Base-by-base conservation (phyloP, 148 eudicot genomes). In the Camellia granthamiana region DNA sequence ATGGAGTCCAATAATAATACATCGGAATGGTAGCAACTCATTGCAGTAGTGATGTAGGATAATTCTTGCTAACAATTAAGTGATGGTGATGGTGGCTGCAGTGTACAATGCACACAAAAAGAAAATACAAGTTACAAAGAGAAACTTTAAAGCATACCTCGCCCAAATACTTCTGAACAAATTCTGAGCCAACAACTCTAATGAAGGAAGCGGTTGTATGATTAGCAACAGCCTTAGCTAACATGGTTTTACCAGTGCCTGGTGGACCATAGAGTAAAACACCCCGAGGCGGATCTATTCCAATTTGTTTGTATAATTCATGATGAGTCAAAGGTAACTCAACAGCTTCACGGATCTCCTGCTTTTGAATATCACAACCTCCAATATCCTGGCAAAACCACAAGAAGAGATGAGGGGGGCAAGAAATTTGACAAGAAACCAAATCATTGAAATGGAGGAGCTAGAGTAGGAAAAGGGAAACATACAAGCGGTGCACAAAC, bases 331-430 rank as follows among this genome's bases (percentile, higher is more conserved):
- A 87, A 77, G 98, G 97, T 19, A 94, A 81, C 88, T 94, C 98
- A 72, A 94, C 98, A 88, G 98, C 98, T 87, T 94, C 98, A 72
- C 95, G 93, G 30, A 94, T 94, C 83, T 94, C 98, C 79, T 94
- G 98, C 92, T 94, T 94, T 68, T 94, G 98, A 73, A 94, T 92
- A 72, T 94, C 98, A 78, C 97, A 94, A 19, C 98, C 98, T 83
- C 98, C 98, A 84, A 94, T 94, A 82, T 94, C 98, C 98, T 94
- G 78, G 78, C 23, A 79, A 70, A 56, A 70, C 5, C 54, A 7
- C 56, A 78, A 65, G 51, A 72, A 54, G 65, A 19, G 49, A 47
- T 9, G 69, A 21, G 62, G 14, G 55, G 0, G 0, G 21, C n/a
- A 41, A 16, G 13, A 74, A 41, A 23, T 74, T 74, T 5, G 8